Evolutionary conservation across 176 grass and related monocot species (phyloP), one percentile per base, ranked within the genome.

Genomic region (Paspalum notatum): DNA sequence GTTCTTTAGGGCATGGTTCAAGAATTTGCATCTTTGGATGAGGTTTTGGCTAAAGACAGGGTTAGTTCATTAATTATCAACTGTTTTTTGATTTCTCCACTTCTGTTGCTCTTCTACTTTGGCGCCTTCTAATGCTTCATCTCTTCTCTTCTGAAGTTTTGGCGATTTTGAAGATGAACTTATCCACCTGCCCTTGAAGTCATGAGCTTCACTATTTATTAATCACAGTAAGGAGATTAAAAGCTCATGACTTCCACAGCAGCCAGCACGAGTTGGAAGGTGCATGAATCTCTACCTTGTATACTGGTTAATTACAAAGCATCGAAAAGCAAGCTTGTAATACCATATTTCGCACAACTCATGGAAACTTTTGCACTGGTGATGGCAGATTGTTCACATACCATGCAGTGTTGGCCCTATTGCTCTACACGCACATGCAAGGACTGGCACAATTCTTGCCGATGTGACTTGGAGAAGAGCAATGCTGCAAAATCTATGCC

Each of bases 161-260:
- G 73, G 13, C 81, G 66, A 68, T 83, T 71, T 58, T 82, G 80
- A 80, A 80, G 54, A 69, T 69, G 69, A 12, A 62, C 46, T 82
- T 85, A 25, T 81, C 55, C 13, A 76, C 72, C 55, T 87, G 75
- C 84, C 57, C 53, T 84, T 89, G 83, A 89, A 84, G 89, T 84
- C 55, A 74, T 84, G 83, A 86, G 80, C 68, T 77, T 43, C 57
- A 60, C 51, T 80, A 53, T 37, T 78, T 37, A 75, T 75, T 83
- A 63, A 71, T 66, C 72, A 86, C 83, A 79, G 60, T 82, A 87
- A 69, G 68, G 54, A 74, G 62, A 22, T 47, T 71, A 66, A 84
- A 91, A 84, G 69, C 51, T 75, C 74, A 66, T 79, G 80, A 67
- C 62, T 82, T 89, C 20, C 16, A 75, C 42, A 70, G 27, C 43